Percentiles rank a stretch among this genome's conserved stretches.
phyloP scores from a whole-genome alignment of 1,139 yeast species.

The Candida pseudocylindracea region DNA sequence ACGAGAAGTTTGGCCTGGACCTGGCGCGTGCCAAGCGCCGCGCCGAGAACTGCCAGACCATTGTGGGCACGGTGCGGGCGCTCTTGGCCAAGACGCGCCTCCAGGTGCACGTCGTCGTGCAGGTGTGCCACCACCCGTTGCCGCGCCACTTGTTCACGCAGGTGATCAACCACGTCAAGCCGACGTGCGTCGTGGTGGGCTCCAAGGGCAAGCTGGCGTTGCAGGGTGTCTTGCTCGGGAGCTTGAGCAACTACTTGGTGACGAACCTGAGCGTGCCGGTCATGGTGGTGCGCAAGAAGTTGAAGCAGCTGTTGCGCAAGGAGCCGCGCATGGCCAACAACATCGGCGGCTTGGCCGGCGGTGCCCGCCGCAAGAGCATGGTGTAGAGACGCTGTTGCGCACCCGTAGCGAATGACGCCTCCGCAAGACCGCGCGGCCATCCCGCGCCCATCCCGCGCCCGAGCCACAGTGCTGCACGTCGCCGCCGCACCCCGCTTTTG shows the following conservation, averaged over 20 bases:
- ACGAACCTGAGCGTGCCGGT: slow-evolving; percentile 71
- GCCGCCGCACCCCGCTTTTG: no score
- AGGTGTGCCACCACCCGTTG: slow-evolving; percentile 65
- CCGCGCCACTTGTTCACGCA: slow-evolving; percentile 75
- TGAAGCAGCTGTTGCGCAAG: slow-evolving; percentile 51
- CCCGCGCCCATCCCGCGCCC: no score
- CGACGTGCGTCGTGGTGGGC: slow-evolving; percentile 67
- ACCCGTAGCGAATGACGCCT: no score
- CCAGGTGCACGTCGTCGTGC: slow-evolving; percentile 56
- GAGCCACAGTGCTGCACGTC: no score
- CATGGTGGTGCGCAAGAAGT: slow-evolving; percentile 71
- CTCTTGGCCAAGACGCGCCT: slow-evolving; percentile 48
- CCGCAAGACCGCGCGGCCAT: no score
- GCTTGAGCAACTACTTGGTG: slow-evolving; percentile 55
- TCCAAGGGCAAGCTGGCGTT: slow-evolving; percentile 59
- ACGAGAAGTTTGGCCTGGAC: slow-evolving; percentile 19
- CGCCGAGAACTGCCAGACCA: slow-evolving; percentile 14
- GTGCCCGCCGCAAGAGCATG: no score
- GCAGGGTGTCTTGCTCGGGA: slow-evolving; percentile 57
- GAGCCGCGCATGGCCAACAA: slow-evolving; percentile 14
- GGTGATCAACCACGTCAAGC: slow-evolving; percentile 61
- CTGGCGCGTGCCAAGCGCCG: slow-evolving; percentile 31
- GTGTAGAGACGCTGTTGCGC: no score
- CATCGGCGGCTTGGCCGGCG: slow-evolving; percentile 19
- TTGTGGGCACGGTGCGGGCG: no score